These are phyloP conservation scores for Pleurostoma richardsiae DNA, from an alignment of 2,329 filamentous ascomycete species.

Conservation along the genomic window DNA sequence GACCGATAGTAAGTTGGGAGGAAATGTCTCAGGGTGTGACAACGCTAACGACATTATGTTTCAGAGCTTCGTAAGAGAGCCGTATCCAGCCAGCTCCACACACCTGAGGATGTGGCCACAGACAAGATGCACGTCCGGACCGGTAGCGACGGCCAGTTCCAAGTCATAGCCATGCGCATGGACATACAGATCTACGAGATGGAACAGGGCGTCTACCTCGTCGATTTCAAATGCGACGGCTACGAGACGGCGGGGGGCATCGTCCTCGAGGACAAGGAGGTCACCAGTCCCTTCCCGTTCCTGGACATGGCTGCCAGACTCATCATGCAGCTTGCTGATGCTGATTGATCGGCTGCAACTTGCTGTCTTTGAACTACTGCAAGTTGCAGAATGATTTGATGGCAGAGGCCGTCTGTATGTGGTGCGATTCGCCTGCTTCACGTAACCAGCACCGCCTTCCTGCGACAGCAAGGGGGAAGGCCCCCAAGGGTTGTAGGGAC, in stretches of 20 bases:
- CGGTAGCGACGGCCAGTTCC: conserved; percentile 40
- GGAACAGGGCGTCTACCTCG: conserved; percentile 86
- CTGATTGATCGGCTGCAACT: conserved; percentile 42
- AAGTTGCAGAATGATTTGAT: neutral
- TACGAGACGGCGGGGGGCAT: conserved; percentile 79
- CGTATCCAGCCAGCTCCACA: conserved; percentile 16
- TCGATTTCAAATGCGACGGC: conserved; percentile 97
- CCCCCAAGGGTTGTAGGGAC: too few relatives aligned
- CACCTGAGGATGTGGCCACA: conserved; percentile 23
- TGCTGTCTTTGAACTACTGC: neutral
- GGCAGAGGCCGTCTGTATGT: too few relatives aligned
- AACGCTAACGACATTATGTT: conserved; percentile 19
- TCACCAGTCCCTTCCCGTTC: conserved; percentile 92
- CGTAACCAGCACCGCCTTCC: too few relatives aligned
- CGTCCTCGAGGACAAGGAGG: conserved; percentile 84
- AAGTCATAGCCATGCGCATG: conserved; percentile 86
- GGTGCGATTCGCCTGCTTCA: too few relatives aligned
- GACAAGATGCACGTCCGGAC: conserved; percentile 36
- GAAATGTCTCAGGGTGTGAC: too few relatives aligned
- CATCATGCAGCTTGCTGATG: conserved; percentile 88
- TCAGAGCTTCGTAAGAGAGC: conserved; percentile 33
- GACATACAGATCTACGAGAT: conserved; percentile 96
- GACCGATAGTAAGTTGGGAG: conserved; percentile 64
- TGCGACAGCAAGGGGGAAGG: too few relatives aligned
- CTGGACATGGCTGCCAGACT: conserved; percentile 87